A percentile compares a stretch with the other conserved stretches of the same genome.
phyloP scores from a whole-genome alignment of 1,284 basidiomycete genomes.

The Hortiboletus rubellus region DNA sequence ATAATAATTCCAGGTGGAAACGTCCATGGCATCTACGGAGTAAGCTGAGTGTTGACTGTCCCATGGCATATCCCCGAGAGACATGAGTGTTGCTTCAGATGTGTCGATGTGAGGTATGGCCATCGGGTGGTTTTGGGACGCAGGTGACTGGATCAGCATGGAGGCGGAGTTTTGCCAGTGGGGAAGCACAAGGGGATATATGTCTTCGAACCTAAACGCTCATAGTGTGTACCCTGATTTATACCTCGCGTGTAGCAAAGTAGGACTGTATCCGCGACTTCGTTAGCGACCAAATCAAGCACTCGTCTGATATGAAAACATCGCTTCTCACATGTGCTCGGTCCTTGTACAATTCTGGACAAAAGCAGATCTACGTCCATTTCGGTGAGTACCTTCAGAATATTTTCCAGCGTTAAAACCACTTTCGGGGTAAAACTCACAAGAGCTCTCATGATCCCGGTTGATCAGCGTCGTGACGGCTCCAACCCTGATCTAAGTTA shows the following conservation, averaged over 20 bases:
- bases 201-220: slow-evolving; percentile 22
- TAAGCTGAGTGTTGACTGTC: slow-evolving; percentile 43
- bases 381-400: slow-evolving; percentile 22
- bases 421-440: slow-evolving; percentile 19
- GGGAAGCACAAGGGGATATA: slow-evolving; percentile 23
- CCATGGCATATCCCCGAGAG: slow-evolving; percentile 44
- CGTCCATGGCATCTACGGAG: slow-evolving; percentile 41
- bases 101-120: slow-evolving; percentile 58
- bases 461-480: slow-evolving; percentile 22
- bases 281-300: slow-evolving; percentile 37
- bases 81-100: slow-evolving; percentile 53
- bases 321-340: slow-evolving; percentile 35
- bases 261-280: slow-evolving; percentile 25
- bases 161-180: slow-evolving; percentile 6
- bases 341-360: slow-evolving; percentile 30
- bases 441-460: slow-evolving; percentile 17
- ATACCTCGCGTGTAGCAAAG: slow-evolving; percentile 33
- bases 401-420: slow-evolving; percentile 18
- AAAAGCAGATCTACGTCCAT: slow-evolving; percentile 31
- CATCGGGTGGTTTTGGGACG: slow-evolving; percentile 41
- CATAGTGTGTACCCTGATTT: slow-evolving; percentile 29
- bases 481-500: slow-evolving; percentile 19
- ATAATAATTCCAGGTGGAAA: slow-evolving; percentile 48
- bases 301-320: slow-evolving; percentile 36
- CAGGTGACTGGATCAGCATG: slow-evolving; percentile 18